Conservation (phyloP, 2,329 filamentous ascomycete species). For the Graphilbum ipis-grandicollis region DNA sequence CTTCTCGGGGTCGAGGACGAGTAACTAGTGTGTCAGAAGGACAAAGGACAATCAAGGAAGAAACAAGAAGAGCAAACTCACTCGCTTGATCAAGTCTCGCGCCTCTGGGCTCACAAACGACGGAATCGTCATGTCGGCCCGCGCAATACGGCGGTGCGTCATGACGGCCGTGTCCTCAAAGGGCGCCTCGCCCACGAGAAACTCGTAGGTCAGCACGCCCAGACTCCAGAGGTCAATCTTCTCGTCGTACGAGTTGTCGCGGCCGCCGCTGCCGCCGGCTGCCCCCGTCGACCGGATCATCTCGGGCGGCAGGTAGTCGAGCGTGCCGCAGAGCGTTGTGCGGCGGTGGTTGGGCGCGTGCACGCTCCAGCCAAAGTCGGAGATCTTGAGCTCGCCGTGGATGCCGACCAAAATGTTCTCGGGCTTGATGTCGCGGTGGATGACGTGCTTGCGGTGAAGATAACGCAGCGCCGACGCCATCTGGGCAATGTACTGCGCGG, state of each 20-base stretch:
- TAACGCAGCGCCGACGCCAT: conserved; percentile 85
- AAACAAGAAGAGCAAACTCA: too few relatives aligned
- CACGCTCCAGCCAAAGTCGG: conserved; percentile 96
- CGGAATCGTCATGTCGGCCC: conserved; percentile 84
- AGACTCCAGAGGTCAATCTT: conserved; percentile 96
- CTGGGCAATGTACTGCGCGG: conserved; percentile 73
- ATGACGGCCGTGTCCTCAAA: conserved; percentile 93
- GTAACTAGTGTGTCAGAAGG: conserved; percentile 33
- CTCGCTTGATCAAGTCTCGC: conserved; percentile 79
- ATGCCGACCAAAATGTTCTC: conserved; percentile 95
- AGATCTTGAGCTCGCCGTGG: conserved; percentile 96
- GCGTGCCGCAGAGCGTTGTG: conserved; percentile 89
- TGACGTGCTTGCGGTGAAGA: conserved; percentile 91
- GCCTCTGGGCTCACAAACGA: conserved; percentile 82
- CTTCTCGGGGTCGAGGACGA: conserved; percentile 89
- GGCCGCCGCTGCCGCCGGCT: conserved; percentile 26
- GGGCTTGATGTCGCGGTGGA: conserved; percentile 94
- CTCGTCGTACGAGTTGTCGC: conserved; percentile 77
- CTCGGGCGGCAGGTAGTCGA: conserved; percentile 95
- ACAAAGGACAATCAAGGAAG: background rate
- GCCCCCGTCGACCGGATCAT: conserved; percentile 67
- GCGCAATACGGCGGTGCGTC: conserved; percentile 78
- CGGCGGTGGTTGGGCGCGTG: conserved; percentile 90
- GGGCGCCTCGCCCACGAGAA: conserved; percentile 85
- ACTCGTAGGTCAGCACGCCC: conserved; percentile 91